phyloP scores from a whole-genome alignment of 257 asterid species.

The Solanum pennellii region DNA sequence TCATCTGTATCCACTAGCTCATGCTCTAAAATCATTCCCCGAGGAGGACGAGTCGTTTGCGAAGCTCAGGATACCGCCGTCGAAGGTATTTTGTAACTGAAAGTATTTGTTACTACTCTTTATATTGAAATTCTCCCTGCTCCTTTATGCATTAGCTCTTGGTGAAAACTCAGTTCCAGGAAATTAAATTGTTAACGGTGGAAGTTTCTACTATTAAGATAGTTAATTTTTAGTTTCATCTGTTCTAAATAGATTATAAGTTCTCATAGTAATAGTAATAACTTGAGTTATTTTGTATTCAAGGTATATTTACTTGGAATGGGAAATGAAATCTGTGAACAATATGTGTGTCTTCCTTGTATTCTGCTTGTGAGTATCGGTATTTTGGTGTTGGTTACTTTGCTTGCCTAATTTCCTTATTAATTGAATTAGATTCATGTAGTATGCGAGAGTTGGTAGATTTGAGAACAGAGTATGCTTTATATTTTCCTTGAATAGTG shows the following conservation, averaged over 20 bases:
- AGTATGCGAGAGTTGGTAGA: neutral
- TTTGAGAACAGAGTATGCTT: neutral
- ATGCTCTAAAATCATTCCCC: conserved; percentile 20
- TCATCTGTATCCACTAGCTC: conserved; percentile 30
- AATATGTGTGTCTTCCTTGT: neutral
- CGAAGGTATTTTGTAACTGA: conserved; percentile 23
- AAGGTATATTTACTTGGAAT: neutral
- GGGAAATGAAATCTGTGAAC: neutral
- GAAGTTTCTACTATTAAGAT: neutral
- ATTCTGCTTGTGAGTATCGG: neutral
- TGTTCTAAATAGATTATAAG: neutral
- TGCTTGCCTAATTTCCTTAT: neutral
- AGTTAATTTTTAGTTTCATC: neutral
- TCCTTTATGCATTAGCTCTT: neutral
- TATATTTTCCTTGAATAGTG: neutral
- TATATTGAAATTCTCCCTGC: neutral
- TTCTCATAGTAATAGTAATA: neutral
- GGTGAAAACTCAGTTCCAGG: neutral
- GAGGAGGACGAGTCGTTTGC: conserved; percentile 53
- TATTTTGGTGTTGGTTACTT: neutral
- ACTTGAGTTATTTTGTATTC: neutral
- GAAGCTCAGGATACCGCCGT: conserved; percentile 70
- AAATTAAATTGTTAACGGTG: neutral
- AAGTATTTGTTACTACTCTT: neutral
- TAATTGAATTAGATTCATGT: neutral